Conservation (phyloP, 75 land plant genomes). For the Cupressus sempervirens region DNA sequence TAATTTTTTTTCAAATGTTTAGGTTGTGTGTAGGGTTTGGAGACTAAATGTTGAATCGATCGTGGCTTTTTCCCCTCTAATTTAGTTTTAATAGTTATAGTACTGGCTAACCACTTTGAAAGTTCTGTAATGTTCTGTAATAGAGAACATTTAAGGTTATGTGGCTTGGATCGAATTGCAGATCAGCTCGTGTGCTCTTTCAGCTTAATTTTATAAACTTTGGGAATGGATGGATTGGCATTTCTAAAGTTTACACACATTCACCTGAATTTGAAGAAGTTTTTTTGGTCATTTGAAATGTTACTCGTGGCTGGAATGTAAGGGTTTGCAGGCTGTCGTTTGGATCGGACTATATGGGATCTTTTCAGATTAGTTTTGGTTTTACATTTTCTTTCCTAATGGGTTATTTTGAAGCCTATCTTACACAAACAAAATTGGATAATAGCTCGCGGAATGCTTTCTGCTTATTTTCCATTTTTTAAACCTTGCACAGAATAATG, state of each 20-base stretch:
- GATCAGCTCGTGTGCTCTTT: neutral
- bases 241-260: neutral
- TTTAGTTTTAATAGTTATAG: too few species aligned
- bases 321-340: neutral
- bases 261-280: neutral
- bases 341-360: neutral
- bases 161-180: neutral
- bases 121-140: neutral
- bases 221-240: neutral
- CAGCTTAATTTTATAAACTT: neutral
- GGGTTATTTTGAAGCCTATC: neutral
- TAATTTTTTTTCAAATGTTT: neutral
- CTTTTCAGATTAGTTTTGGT: neutral
- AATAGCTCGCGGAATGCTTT: neutral
- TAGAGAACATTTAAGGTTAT: neutral
- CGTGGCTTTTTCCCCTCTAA: neutral
- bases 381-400: neutral
- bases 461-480: neutral
- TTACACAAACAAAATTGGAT: too few species aligned
- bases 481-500: neutral
- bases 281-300: neutral
- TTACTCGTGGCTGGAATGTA: neutral
- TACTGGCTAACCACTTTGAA: neutral
- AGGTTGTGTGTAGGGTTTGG: neutral
- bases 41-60: neutral